Evolutionary conservation across 345 rosid species (phyloP).

Genomic region (Salix koriyanagi): DNA sequence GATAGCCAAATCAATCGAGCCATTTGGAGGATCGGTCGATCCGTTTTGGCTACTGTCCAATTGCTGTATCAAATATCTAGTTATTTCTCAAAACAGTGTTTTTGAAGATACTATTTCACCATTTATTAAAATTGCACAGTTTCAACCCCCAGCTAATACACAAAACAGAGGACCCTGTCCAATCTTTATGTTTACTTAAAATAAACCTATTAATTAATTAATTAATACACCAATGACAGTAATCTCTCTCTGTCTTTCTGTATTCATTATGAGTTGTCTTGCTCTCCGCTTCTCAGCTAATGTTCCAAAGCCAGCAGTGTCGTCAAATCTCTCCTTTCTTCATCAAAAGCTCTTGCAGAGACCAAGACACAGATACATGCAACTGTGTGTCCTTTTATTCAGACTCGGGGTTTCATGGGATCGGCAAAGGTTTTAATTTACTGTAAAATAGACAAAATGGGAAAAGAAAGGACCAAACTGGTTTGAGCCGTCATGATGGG

Average conservation of each 20-base stretch:
- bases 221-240: not conserved
- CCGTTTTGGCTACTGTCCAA: no score
- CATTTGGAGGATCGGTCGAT: no score
- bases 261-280: not conserved
- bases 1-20: no score
- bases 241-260: not conserved
- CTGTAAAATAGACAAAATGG: not conserved
- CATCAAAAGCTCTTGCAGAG: not conserved
- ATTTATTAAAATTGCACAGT: no score
- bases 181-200: not conserved
- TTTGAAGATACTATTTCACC: no score
- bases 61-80: no score
- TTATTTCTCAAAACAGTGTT: no score
- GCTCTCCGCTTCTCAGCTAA: not conserved
- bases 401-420: not conserved
- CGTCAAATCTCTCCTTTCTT: not conserved
- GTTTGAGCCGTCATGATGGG: not conserved
- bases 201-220: not conserved
- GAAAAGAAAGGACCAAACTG: not conserved
- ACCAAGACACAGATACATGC: not conserved
- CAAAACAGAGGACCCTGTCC: not conserved
- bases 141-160: not conserved
- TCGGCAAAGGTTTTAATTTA: not conserved
- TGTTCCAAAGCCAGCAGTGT: not conserved
- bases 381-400: not conserved